These are phyloP conservation scores for Actinomortierella wolfii DNA, from an alignment of 371 early-diverging fungal genomes.

Conservation along the genomic window DNA sequence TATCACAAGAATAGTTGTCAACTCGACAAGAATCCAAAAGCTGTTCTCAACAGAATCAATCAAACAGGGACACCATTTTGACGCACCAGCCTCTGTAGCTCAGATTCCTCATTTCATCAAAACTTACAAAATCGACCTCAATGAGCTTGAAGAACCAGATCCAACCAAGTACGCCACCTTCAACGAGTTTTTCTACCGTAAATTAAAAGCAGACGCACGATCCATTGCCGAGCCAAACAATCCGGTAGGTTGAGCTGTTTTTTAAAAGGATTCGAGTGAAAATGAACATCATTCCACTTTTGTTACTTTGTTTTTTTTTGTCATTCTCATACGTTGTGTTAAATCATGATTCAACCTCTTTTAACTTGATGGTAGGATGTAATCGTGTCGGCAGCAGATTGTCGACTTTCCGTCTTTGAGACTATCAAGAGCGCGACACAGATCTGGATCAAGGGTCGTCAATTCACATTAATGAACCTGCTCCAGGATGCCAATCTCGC, in stretches of 20 bases:
- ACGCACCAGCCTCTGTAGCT: slow-evolving; percentile 60
- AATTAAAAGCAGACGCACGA: slow-evolving; percentile 64
- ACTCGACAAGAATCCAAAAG: slow-evolving; percentile 51
- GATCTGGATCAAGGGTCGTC: slow-evolving; percentile 77
- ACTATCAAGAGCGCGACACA: slow-evolving; percentile 58
- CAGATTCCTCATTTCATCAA: slow-evolving; percentile 69
- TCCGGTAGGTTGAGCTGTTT: slow-evolving; percentile 49
- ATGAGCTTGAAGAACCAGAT: slow-evolving; percentile 50
- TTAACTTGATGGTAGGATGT: slow-evolving; percentile 32
- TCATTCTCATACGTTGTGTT: neutral
- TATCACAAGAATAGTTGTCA: slow-evolving; percentile 39
- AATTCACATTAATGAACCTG: slow-evolving; percentile 61
- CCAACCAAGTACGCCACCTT: slow-evolving; percentile 60
- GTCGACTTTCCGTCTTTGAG: slow-evolving; percentile 62
- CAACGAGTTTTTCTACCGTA: slow-evolving; percentile 81
- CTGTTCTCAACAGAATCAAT: slow-evolving; percentile 56
- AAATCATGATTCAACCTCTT: neutral
- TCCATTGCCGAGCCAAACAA: slow-evolving; percentile 52
- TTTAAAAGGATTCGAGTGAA: no score
- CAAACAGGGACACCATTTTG: slow-evolving; percentile 72
- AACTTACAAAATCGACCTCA: slow-evolving; percentile 59
- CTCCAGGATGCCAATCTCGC: slow-evolving; percentile 51
- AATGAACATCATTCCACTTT: neutral
- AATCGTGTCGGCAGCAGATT: slow-evolving; percentile 72
- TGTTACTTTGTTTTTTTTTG: neutral